These are phyloP conservation scores for Cercospora citrullina DNA, from an alignment of 2,329 filamentous ascomycete genomes.

Conservation along the genomic window DNA sequence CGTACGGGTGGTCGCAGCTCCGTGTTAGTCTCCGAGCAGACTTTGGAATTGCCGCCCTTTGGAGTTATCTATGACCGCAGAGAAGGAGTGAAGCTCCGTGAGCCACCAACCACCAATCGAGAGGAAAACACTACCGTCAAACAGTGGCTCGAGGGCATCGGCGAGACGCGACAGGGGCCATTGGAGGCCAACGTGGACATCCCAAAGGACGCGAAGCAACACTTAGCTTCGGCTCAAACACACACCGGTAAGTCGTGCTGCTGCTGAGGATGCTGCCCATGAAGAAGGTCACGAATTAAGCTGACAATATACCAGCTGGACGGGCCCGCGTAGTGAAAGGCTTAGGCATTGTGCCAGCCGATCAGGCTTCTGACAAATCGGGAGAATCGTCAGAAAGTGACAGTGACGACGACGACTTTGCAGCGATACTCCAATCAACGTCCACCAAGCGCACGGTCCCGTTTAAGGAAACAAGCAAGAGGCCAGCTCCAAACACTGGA, in stretches of 20 bases:
- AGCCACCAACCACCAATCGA: slow-evolving; percentile 11
- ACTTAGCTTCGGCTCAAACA: slow-evolving; percentile 17
- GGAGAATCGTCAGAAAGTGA: slow-evolving; percentile 15
- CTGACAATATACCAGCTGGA: background rate
- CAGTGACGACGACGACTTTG: slow-evolving; percentile 9
- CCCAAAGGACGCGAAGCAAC: slow-evolving; percentile 27
- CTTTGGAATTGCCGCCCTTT: slow-evolving; percentile 20
- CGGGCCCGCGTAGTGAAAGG: slow-evolving; percentile 26
- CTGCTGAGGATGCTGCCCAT: slow-evolving; percentile 8
- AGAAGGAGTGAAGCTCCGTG: background rate
- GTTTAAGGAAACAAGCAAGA: background rate
- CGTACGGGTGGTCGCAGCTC: slow-evolving; percentile 18
- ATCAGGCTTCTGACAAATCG: background rate
- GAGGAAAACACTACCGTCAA: slow-evolving; percentile 21
- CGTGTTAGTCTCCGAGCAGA: background rate
- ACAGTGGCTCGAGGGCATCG: slow-evolving; percentile 33
- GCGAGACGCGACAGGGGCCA: slow-evolving; percentile 23
- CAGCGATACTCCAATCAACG: background rate
- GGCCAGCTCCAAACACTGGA: background rate
- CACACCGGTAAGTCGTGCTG: slow-evolving; percentile 9
- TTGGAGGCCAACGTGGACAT: slow-evolving; percentile 24
- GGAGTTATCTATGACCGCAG: slow-evolving; percentile 11
- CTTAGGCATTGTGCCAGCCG: slow-evolving; percentile 7
- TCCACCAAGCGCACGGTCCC: background rate
- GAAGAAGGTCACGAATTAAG: background rate